phyloP scores from a whole-genome alignment of 1,284 basidiomycete species.

The Earliella scabrosa region DNA sequence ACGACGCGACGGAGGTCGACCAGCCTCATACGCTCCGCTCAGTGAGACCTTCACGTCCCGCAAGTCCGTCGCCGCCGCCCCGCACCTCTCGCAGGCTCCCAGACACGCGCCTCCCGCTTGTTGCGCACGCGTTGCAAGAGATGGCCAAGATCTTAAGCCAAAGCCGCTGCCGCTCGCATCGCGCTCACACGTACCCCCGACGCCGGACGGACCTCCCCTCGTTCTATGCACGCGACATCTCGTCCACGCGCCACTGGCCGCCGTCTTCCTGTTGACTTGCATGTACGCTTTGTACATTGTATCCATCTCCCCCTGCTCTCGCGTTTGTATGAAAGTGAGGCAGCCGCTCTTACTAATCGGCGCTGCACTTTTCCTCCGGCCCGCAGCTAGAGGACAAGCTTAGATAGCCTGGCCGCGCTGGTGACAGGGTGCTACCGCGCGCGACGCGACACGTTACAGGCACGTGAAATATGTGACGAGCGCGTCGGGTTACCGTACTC shows the following conservation, averaged over 20 bases:
- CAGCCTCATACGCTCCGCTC: constrained; percentile 14
- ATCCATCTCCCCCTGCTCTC: no score
- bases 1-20: constrained; percentile 9
- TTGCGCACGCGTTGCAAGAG: constrained; percentile 44
- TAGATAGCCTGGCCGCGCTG: no score
- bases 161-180: constrained; percentile 38
- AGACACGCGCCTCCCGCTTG: not conserved
- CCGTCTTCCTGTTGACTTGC: no score
- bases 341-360: no score
- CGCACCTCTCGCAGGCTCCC: constrained; percentile 1
- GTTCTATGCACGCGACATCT: constrained; percentile 30
- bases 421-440: no score
- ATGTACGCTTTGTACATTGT: no score
- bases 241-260: constrained; percentile 27
- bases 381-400: no score
- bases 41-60: not conserved
- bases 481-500: no score
- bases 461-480: no score
- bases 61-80: not conserved
- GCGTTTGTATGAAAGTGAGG: no score
- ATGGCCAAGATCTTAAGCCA: constrained; percentile 57
- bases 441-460: no score
- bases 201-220: constrained; percentile 52
- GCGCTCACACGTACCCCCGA: constrained; percentile 47
- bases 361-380: no score